Evolutionary conservation across 768 basidiomycete species (phyloP).

Genomic region (Panellus pusillus): DNA sequence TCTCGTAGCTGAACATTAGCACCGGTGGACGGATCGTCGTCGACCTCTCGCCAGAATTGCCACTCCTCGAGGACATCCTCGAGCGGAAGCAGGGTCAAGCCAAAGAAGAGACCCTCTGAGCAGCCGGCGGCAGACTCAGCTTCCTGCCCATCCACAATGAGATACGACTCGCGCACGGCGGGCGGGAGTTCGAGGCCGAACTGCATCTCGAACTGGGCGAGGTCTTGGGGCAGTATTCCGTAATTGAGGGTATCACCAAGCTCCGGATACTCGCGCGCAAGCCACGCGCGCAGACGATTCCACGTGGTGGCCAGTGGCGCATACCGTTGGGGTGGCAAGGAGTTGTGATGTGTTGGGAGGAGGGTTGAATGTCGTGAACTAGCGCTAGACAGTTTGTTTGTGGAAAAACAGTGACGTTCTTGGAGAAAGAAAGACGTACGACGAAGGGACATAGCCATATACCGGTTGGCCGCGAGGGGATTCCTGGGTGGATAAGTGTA

Average conservation of each 20-base stretch:
- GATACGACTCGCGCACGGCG: constrained; percentile 89
- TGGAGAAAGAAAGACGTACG: constrained; percentile 39
- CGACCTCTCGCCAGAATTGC: constrained; percentile 94
- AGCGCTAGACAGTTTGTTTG: constrained; percentile 16
- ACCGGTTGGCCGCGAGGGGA: constrained; percentile 58
- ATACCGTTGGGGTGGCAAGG: constrained; percentile 53
- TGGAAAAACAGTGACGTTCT: constrained; percentile 8
- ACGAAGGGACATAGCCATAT: constrained; percentile 62
- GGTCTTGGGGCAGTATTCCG: constrained; percentile 77
- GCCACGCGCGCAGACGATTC: constrained; percentile 81
- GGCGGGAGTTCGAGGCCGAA: constrained; percentile 83
- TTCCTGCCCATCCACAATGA: constrained; percentile 90
- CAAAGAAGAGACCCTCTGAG: constrained; percentile 91
- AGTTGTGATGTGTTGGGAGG: constrained; percentile 67
- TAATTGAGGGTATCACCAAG: constrained; percentile 94
- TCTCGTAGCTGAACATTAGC: constrained; percentile 70
- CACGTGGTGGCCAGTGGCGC: constrained; percentile 84
- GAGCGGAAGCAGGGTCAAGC: constrained; percentile 87
- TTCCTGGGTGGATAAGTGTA: constrained; percentile 81
- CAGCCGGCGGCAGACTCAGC: constrained; percentile 85
- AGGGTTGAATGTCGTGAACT: constrained; percentile 50
- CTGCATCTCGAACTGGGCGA: constrained; percentile 79
- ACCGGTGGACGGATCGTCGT: constrained; percentile 83
- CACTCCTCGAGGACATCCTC: constrained; percentile 96
- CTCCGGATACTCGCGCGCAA: constrained; percentile 86